phyloP scores from a whole-genome alignment of 306 rosid genomes.

The Sophora flavescens region DNA sequence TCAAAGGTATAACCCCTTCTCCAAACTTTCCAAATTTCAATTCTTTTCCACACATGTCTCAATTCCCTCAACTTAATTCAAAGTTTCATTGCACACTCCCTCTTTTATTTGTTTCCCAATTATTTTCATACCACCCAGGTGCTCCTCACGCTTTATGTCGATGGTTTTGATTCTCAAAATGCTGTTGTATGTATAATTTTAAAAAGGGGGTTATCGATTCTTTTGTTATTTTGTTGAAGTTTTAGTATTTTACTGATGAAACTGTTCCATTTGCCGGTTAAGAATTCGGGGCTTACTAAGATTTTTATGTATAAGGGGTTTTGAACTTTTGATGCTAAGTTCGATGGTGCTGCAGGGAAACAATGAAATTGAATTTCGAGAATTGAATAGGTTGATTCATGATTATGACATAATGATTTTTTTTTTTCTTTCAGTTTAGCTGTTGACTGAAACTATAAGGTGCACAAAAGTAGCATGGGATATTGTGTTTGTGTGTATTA shows the following conservation, averaged over 20 bases:
- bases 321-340: conserved; percentile 17
- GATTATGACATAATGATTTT: neutral
- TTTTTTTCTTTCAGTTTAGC: too few species aligned
- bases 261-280: conserved; percentile 37
- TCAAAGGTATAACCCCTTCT: conserved; percentile 47
- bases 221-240: too few species aligned
- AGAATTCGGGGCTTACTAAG: conserved; percentile 18
- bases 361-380: neutral
- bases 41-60: neutral
- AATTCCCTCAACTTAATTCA: neutral
- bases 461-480: neutral
- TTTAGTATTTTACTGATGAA: conserved; percentile 4
- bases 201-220: neutral
- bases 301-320: neutral
- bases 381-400: neutral
- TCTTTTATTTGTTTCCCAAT: conserved; percentile 2
- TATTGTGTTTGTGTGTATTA: too few species aligned
- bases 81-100: conserved; percentile 29
- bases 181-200: neutral
- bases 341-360: conserved; percentile 7
- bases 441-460: neutral
- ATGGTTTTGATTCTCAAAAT: conserved; percentile 13
- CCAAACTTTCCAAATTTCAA: neutral
- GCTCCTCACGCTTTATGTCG: neutral
- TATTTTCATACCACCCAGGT: too few species aligned